These are phyloP conservation scores for Dictyostelium capitatum DNA, from an alignment of 78 protist species.

Conservation along the genomic window DNA sequence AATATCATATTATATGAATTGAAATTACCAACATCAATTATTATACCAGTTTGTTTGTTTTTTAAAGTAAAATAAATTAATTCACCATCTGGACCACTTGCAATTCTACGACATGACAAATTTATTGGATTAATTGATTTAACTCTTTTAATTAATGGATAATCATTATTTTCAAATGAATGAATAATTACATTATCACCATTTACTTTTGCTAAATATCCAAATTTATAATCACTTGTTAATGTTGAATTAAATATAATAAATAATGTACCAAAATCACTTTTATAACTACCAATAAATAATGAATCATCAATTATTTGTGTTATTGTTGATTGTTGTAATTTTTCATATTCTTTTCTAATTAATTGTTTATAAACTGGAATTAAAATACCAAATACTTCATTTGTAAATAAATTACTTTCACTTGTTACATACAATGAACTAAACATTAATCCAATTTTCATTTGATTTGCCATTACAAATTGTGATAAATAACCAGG, in stretches of 20 bases:
- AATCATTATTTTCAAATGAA: not conserved
- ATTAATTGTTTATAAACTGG: conserved; percentile 32
- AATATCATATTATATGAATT: no score
- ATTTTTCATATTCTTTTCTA: not conserved
- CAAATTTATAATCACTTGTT: not conserved
- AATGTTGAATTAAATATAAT: not conserved
- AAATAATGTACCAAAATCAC: not conserved
- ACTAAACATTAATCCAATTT: conserved; percentile 28
- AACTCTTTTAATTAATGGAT: not conserved
- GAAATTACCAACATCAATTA: not conserved
- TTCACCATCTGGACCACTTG: not conserved
- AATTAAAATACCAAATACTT: not conserved
- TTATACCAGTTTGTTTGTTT: not conserved
- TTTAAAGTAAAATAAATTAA: not conserved
- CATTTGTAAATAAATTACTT: not conserved
- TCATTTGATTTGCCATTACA: not conserved
- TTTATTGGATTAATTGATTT: not conserved
- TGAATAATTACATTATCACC: not conserved
- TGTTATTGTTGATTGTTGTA: not conserved
- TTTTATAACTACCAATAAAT: not conserved
- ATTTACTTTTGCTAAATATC: not conserved
- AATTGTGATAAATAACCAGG: conserved; percentile 47
- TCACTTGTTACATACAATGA: not conserved
- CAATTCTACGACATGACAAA: not conserved
- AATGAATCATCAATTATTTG: not conserved